phyloP scores from a whole-genome alignment of 108 stramenopile species.

The Skeletonema potamos region DNA sequence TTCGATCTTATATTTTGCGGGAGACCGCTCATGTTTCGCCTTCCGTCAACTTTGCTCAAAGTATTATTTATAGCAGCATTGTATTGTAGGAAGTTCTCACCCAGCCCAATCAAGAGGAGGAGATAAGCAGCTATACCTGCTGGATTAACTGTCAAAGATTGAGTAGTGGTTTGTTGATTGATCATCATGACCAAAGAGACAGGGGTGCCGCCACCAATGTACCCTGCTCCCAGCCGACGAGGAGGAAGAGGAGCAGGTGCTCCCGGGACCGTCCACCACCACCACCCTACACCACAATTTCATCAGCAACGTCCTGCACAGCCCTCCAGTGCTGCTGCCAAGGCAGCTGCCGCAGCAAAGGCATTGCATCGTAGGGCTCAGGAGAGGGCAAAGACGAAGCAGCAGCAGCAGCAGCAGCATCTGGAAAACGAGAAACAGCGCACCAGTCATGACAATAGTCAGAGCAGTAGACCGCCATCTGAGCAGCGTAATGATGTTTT shows the following conservation, averaged over 20 bases:
- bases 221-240: not conserved
- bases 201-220: not conserved
- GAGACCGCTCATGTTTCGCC: no score
- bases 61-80: not conserved
- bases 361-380: constrained; percentile 34
- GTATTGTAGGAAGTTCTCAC: not conserved
- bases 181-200: not conserved
- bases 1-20: no score
- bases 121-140: not conserved
- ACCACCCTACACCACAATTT: not conserved
- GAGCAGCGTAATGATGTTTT: not conserved
- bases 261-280: not conserved
- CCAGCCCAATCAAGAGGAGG: not conserved
- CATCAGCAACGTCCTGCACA: not conserved
- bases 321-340: constrained; percentile 42
- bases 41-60: no score
- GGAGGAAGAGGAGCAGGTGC: not conserved
- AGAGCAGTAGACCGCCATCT: not conserved
- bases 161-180: not conserved
- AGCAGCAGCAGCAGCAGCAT: constrained; percentile 15
- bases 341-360: constrained; percentile 44
- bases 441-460: not conserved
- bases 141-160: not conserved
- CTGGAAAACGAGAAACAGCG: not conserved
- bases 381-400: constrained; percentile 21